Evolutionary conservation across 352 stramenopile genomes (phyloP), one percentile per base, ranked within the genome.

Genomic region (Phytophthora fragariaefolia): DNA sequence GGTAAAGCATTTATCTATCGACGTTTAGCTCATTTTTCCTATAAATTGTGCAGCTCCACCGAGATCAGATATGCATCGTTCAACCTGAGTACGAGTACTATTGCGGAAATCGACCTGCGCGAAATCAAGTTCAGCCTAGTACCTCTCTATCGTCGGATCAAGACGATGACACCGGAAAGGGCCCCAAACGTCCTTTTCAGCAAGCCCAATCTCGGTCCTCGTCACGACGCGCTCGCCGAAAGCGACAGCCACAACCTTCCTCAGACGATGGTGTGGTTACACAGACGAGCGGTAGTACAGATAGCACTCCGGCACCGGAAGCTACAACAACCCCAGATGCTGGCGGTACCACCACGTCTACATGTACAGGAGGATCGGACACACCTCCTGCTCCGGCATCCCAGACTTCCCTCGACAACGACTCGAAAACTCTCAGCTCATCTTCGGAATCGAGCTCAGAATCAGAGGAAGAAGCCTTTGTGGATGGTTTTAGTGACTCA

Each of bases 401-500:
- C 4, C 61, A 73, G 38, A 46, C 52, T 0, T 73, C 56, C n/a
- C 22, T 77, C 3, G 83, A 89, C n/a, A 78, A 72, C 22, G 82
- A 92, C 10, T 71, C 70, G 8, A 87, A 88, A 51, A 85, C 72
- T 7, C 38, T 83, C 15, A 92, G 80, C 53, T 92, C 85, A 9
- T 93, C 81, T 26, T 93, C 85, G 0, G 82, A 91, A 32, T 93
- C 85, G 9, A 91, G 83, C 46, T 93, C 87, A 2, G 83, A 91
- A n/a, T 95, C 84, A 1, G 87, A 95, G 54, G 87, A 95, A 76
- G 87, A 95, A 58, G 72, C 85, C 6, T 90, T 92, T 22, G 69
- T 83, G 0, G 85, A 95, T 52, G 82, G 82, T 2, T 90, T 89
- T 53, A 92, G 87, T 45, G 87, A 95, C 63, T 91, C 83, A 15